phyloP scores from a whole-genome alignment of 345 rosid genomes.

The Salix suchowensis region DNA sequence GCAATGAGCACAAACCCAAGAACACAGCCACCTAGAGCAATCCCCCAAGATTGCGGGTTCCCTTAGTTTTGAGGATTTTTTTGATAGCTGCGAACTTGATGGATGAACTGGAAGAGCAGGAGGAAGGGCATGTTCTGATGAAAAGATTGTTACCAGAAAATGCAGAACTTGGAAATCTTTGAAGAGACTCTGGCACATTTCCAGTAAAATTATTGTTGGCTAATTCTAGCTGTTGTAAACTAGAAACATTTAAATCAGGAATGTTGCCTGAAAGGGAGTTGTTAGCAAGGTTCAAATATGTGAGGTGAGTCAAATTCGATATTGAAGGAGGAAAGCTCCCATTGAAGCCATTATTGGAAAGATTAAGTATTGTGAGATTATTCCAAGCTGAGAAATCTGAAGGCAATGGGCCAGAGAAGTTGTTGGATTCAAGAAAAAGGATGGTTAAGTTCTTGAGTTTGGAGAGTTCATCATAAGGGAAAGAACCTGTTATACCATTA shows the following conservation, averaged over 20 bases:
- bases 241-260: constrained; percentile 29
- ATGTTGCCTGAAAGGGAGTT: constrained; percentile 36
- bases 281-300: constrained; percentile 27
- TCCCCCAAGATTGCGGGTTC: constrained; percentile 26
- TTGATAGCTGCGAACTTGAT: constrained; percentile 20
- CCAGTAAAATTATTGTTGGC: constrained; percentile 21
- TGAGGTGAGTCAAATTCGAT: constrained; percentile 26
- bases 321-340: constrained; percentile 34
- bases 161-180: constrained; percentile 19
- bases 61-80: constrained; percentile 10
- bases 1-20: constrained; percentile 17
- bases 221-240: constrained; percentile 20
- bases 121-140: constrained; percentile 14
- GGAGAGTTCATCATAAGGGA: constrained; percentile 35
- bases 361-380: constrained; percentile 27
- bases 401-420: constrained; percentile 37
- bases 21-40: constrained; percentile 18
- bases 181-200: constrained; percentile 17
- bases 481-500: constrained; percentile 27
- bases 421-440: constrained; percentile 36
- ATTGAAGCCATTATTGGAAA: constrained; percentile 33
- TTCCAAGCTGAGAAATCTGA: constrained; percentile 29
- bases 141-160: constrained; percentile 25
- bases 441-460: constrained; percentile 15
- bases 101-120: constrained; percentile 23